Evolutionary conservation across 2,329 filamentous ascomycete species (phyloP).

Genomic region (Aureobasidium zeae): DNA sequence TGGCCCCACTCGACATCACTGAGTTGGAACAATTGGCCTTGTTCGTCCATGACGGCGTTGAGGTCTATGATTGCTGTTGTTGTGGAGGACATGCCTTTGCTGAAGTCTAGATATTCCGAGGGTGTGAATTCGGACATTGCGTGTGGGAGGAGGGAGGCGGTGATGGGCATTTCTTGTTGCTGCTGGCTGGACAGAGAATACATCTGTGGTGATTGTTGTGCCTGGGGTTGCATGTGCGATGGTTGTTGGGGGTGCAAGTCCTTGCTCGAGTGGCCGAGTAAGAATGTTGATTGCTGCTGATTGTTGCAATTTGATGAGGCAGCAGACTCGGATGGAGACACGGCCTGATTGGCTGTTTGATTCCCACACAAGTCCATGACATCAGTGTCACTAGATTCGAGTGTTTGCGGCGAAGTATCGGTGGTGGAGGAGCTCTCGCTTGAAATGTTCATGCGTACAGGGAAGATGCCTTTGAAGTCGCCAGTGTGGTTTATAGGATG

Average conservation of each 20-base stretch:
- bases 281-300: neutral
- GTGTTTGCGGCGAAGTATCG: conserved; percentile 5
- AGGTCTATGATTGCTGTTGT: conserved; percentile 9
- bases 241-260: conserved; percentile 1
- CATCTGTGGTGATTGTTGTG: neutral
- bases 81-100: neutral
- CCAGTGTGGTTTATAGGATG: too few species aligned
- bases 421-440: neutral
- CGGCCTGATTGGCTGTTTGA: neutral
- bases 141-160: neutral
- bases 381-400: neutral
- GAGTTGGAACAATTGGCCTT: conserved; percentile 1
- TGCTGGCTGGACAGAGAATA: neutral
- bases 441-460: neutral
- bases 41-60: conserved; percentile 8
- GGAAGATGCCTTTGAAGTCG: conserved; percentile 12
- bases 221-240: neutral
- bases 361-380: neutral
- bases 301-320: neutral
- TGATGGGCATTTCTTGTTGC: neutral
- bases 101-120: neutral
- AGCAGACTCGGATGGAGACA: neutral
- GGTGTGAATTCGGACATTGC: neutral
- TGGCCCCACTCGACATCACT: conserved; percentile 13
- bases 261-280: conserved; percentile 1